Conservation (phyloP, 148 eudicot genomes). For the Polygonum aviculare region DNA sequence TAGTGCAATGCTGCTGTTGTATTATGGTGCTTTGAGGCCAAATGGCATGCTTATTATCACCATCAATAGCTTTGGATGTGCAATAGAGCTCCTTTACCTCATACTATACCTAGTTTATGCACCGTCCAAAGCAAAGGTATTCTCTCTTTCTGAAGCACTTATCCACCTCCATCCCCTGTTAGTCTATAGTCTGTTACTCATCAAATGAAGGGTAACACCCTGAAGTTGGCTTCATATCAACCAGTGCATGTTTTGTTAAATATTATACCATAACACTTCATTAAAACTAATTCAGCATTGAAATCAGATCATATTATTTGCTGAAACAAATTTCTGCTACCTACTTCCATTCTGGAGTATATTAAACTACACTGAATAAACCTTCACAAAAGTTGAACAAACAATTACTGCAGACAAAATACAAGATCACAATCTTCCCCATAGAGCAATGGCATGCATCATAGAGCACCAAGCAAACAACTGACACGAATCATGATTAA, state of each 20-base stretch:
- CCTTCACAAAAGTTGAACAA: background rate
- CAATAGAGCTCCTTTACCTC: conserved; percentile 41
- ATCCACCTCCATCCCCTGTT: background rate
- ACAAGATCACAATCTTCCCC: background rate
- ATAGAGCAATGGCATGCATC: background rate
- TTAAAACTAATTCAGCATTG: background rate
- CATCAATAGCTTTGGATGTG: conserved; percentile 55
- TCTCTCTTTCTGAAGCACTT: background rate
- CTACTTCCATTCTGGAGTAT: background rate
- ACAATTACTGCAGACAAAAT: background rate
- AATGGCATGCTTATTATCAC: conserved; percentile 36
- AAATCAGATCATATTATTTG: background rate
- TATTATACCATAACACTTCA: background rate
- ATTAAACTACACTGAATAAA: background rate
- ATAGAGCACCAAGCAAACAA: background rate
- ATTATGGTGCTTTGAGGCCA: conserved; percentile 51
- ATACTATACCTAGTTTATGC: conserved; percentile 34
- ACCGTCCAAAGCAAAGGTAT: conserved; percentile 38
- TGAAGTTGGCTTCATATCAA: background rate
- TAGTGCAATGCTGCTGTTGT: conserved; percentile 46
- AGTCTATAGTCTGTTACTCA: background rate
- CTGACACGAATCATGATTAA: background rate
- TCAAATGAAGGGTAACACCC: background rate
- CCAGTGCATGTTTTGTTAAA: background rate
- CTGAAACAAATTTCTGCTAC: background rate